Percentiles rank a stretch among this genome's conserved stretches.
Conservation (phyloP, 2,329 filamentous ascomycete genomes). For the Didymella sp. region DNA sequence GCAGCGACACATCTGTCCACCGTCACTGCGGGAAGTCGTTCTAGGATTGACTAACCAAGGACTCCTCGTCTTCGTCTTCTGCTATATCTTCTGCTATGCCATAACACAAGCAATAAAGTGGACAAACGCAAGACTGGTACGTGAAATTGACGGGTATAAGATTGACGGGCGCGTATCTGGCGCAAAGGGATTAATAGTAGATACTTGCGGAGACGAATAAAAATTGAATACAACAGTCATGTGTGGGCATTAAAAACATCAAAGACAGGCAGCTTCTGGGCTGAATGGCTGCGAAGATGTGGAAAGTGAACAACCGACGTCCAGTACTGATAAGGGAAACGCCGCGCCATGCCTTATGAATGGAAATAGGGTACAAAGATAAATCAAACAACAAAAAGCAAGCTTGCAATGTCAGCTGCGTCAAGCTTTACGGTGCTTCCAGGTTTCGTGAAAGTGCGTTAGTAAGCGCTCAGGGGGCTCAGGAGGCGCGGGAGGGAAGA, state of each 20-base stretch:
- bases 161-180: not conserved
- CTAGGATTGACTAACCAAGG: not conserved
- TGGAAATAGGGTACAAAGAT: not conserved
- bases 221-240: not conserved
- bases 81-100: not conserved
- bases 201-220: not conserved
- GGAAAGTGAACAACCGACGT: not conserved
- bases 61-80: not conserved
- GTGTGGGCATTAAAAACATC: not conserved
- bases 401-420: not conserved
- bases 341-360: constrained; percentile 1
- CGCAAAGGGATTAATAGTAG: constrained; percentile 4
- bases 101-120: not conserved
- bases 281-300: not conserved
- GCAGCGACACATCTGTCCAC: not conserved
- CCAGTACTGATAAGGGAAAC: not conserved
- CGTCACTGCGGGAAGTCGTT: not conserved
- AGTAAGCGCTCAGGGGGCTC: not conserved
- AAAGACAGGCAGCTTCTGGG: not conserved
- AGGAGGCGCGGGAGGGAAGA: not conserved
- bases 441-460: too few species aligned
- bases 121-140: constrained; percentile 4
- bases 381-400: not conserved
- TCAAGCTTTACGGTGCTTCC: not conserved
- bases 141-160: not conserved